Percentiles rank a stretch among this genome's conserved stretches.
phyloP scores from a whole-genome alignment of 176 grass and related monocot genomes.

The Aechmea fasciata region DNA sequence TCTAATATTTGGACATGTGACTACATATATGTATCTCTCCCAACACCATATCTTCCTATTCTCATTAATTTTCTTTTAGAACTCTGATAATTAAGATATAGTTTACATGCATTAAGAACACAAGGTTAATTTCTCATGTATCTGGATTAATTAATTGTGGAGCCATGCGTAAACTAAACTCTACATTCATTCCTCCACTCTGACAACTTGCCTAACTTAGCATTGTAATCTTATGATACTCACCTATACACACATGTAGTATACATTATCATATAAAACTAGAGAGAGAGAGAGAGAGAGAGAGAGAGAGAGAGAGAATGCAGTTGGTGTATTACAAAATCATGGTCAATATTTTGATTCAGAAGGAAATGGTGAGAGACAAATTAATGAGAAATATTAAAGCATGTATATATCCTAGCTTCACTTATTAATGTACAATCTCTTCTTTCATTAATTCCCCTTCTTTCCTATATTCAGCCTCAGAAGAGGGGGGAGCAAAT shows the following conservation, averaged over 20 bases:
- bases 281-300: constrained; percentile 1
- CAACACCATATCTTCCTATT: not conserved
- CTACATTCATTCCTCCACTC: no score
- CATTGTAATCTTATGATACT: not conserved
- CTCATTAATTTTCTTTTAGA: not conserved
- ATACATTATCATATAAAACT: not conserved
- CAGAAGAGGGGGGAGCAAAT: no score
- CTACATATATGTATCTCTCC: not conserved
- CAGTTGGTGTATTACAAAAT: not conserved
- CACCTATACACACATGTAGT: not conserved
- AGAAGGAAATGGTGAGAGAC: constrained; percentile 1
- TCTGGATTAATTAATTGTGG: not conserved
- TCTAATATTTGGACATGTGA: not conserved
- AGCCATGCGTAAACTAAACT: no score
- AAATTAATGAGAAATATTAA: not conserved
- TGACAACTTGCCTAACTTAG: not conserved
- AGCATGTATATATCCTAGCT: not conserved
- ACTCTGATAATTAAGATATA: not conserved
- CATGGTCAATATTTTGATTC: not conserved
- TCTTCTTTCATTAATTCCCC: not conserved
- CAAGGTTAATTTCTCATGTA: not conserved
- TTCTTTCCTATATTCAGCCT: not conserved
- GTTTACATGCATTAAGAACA: not conserved
- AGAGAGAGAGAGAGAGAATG: not conserved
- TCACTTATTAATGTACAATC: not conserved